Evolutionary conservation across 768 basidiomycete genomes (phyloP).

Genomic region (Auriscalpium orientale): DNA sequence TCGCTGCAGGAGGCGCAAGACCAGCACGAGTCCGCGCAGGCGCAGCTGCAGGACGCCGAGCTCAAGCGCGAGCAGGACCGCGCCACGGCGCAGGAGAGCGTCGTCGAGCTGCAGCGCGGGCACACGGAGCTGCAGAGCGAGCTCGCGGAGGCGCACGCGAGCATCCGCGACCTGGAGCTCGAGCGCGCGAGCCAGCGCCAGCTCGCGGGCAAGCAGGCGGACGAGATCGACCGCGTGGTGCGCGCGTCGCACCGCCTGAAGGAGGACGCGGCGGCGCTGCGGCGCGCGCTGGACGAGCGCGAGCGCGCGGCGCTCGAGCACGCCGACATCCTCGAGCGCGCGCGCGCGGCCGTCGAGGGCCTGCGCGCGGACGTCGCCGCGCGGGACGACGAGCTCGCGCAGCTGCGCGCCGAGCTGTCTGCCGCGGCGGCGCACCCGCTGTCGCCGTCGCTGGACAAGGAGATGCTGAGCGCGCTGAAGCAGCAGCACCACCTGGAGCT

Average conservation of each 20-base stretch:
- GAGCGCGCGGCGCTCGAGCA: constrained; percentile 49
- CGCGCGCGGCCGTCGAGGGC: constrained; percentile 64
- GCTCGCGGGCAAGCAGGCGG: constrained; percentile 43
- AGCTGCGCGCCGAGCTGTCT: constrained; percentile 40
- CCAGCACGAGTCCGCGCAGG: constrained; percentile 39
- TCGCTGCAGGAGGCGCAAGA: constrained; percentile 48
- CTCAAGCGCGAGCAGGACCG: constrained; percentile 47
- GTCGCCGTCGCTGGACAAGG: constrained; percentile 58
- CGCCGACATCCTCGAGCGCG: constrained; percentile 51
- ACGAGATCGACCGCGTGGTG: constrained; percentile 51
- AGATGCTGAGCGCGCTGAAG: constrained; percentile 60
- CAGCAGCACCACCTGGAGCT: constrained; percentile 79
- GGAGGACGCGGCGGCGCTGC: constrained; percentile 47
- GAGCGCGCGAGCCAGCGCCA: constrained; percentile 58
- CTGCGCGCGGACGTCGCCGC: constrained; percentile 52
- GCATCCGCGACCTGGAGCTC: constrained; percentile 51
- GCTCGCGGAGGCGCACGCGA: constrained; percentile 45
- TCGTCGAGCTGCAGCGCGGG: constrained; percentile 53
- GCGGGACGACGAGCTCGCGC: constrained; percentile 63
- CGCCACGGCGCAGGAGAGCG: constrained; percentile 37
- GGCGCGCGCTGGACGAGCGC: constrained; percentile 44
- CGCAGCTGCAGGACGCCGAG: constrained; percentile 37
- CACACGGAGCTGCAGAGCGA: constrained; percentile 57
- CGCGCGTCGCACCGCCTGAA: constrained; percentile 36
- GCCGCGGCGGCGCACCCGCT: constrained; percentile 30